Evolutionary conservation across 2,329 filamentous ascomycete genomes (phyloP).

Genomic region (Boeremia lycopersici): DNA sequence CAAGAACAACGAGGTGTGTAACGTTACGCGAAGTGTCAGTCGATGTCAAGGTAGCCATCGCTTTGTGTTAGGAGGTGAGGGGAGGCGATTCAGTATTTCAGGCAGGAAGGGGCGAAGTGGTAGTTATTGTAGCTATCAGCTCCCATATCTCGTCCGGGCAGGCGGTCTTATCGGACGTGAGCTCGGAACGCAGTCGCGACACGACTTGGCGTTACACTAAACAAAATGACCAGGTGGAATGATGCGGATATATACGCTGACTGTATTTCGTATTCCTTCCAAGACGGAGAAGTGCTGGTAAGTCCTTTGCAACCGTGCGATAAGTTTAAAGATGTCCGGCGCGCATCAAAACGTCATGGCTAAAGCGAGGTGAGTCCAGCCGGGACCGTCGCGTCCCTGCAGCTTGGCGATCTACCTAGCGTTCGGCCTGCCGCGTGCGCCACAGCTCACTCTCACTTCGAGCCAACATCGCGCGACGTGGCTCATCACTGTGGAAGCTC

Average conservation of each 20-base stretch:
- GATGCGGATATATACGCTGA: neutral
- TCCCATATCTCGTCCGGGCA: slow-evolving; percentile 29
- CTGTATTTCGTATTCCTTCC: neutral
- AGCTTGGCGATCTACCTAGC: slow-evolving; percentile 11
- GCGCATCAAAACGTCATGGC: slow-evolving; percentile 14
- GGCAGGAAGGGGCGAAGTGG: slow-evolving; percentile 18
- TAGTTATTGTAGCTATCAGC: slow-evolving; percentile 2
- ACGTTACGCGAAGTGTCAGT: slow-evolving; percentile 38
- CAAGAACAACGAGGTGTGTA: slow-evolving; percentile 76
- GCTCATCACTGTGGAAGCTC: neutral
- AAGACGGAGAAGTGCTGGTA: neutral
- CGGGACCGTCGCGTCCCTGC: slow-evolving; percentile 13
- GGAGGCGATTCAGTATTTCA: neutral
- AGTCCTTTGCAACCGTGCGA: neutral
- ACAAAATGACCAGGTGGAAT: neutral
- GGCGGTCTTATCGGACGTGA: slow-evolving; percentile 20
- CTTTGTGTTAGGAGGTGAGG: slow-evolving; percentile 3
- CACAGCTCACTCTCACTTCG: slow-evolving; percentile 1
- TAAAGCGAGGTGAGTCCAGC: slow-evolving; percentile 7
- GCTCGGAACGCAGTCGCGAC: slow-evolving; percentile 12
- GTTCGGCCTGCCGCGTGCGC: slow-evolving; percentile 1
- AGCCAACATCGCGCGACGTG: neutral
- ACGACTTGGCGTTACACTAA: slow-evolving; percentile 1
- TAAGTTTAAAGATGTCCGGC: neutral
- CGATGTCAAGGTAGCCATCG: slow-evolving; percentile 23